A percentile compares a stretch with the other conserved stretches of the same genome.
Evolutionary conservation across 495 filamentous ascomycete genomes (phyloP).

Genomic region (Recurvomyces mirabilis): DNA sequence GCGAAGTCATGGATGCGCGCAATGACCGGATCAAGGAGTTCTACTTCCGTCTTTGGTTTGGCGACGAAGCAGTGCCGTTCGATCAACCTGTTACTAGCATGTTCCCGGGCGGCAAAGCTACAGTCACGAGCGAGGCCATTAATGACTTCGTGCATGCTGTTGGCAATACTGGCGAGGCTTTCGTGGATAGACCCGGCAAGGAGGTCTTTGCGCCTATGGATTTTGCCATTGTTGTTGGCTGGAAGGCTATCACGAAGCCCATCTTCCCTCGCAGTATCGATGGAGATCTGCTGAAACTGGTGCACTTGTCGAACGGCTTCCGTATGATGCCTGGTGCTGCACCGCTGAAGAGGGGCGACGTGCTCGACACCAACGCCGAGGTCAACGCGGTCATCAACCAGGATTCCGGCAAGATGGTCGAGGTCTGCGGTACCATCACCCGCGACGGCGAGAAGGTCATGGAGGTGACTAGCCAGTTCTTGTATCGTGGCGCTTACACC

Average conservation of each 20-base stretch:
- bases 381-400: constrained; percentile 98
- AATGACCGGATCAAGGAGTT: constrained; percentile 97
- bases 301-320: constrained; percentile 94
- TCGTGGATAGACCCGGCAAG: constrained; percentile 92
- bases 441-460: constrained; percentile 82
- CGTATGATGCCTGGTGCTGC: constrained; percentile 95
- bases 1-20: constrained; percentile 85
- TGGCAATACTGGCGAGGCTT: constrained; percentile 96
- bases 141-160: constrained; percentile 98
- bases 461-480: constrained; percentile 96
- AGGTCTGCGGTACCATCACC: constrained; percentile 91
- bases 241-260: constrained; percentile 97
- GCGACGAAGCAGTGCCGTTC: constrained; percentile 71
- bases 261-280: constrained; percentile 94
- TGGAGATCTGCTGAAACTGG: constrained; percentile 85
- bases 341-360: constrained; percentile 86
- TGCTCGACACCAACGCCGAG: constrained; percentile 83
- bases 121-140: constrained; percentile 80
- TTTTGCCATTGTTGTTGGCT: constrained; percentile 95
- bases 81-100: constrained; percentile 70
- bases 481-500: constrained; percentile 84
- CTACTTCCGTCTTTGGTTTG: constrained; percentile 96
- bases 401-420: constrained; percentile 97
- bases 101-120: constrained; percentile 78
- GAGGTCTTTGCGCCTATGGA: constrained; percentile 96